These are phyloP conservation scores for Raphidocelis subcapitata DNA, from an alignment of 139 green algal species.

Conservation along the genomic window DNA sequence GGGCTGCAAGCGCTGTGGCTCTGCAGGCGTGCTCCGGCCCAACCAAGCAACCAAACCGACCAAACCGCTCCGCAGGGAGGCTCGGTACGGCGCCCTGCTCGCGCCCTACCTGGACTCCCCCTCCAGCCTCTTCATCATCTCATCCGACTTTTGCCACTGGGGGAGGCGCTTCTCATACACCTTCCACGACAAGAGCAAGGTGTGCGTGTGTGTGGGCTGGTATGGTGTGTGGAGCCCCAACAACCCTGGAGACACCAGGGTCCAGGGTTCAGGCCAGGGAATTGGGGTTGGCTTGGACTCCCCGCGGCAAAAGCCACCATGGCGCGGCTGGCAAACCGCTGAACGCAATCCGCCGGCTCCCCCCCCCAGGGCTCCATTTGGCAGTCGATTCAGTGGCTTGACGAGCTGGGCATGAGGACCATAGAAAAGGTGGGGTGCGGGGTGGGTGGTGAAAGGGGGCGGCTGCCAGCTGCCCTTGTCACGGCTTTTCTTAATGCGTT, in stretches of 20 bases:
- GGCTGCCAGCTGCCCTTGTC: no score
- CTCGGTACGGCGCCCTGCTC: conserved; percentile 79
- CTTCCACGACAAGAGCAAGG: conserved; percentile 49
- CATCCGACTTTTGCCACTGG: conserved; percentile 98
- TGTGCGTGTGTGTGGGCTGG: neutral
- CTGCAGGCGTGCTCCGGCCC: no score
- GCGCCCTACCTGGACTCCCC: conserved; percentile 80
- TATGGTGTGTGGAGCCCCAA: no score
- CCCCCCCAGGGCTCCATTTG: conserved; percentile 75
- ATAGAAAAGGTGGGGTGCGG: conserved; percentile 76
- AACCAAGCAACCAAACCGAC: no score
- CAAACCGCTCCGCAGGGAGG: conserved; percentile 4
- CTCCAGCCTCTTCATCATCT: conserved; percentile 90
- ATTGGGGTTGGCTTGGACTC: no score
- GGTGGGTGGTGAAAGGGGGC: neutral
- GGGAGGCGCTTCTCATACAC: conserved; percentile 85
- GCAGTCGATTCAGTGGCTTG: conserved; percentile 83
- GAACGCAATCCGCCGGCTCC: no score
- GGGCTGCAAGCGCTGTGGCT: no score
- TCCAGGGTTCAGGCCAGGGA: no score
- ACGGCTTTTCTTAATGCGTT: no score
- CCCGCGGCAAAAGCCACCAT: no score
- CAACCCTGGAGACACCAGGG: no score
- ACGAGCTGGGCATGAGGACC: conserved; percentile 78
- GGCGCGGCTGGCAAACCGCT: neutral